phyloP scores from a whole-genome alignment of 1,284 basidiomycete genomes.

The Fistulina hepatica region DNA sequence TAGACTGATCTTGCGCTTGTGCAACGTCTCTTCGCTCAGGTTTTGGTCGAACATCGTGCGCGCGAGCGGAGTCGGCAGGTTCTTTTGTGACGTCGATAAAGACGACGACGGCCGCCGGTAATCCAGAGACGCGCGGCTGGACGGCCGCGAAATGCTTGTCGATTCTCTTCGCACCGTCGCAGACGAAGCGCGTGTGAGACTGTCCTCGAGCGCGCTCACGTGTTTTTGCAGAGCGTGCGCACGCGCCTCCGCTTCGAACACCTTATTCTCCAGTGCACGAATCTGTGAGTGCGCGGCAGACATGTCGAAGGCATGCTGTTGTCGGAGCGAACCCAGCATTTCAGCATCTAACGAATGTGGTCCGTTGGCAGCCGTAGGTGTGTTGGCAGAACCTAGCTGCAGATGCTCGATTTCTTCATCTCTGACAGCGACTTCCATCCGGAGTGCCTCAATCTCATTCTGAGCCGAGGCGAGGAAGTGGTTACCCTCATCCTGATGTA shows the following conservation, averaged over 20 bases:
- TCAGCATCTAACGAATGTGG: slow-evolving; percentile 54
- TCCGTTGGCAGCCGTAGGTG: slow-evolving; percentile 23
- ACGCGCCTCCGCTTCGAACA: slow-evolving; percentile 63
- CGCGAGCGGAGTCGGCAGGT: slow-evolving; percentile 28
- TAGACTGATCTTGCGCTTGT: slow-evolving; percentile 78
- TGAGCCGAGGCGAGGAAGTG: slow-evolving; percentile 51
- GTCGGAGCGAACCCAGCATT: slow-evolving; percentile 52
- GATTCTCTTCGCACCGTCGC: slow-evolving; percentile 26
- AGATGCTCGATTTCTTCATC: slow-evolving; percentile 56
- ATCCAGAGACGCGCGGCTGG: slow-evolving; percentile 38
- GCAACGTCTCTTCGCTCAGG: slow-evolving; percentile 64
- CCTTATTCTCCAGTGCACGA: slow-evolving; percentile 56
- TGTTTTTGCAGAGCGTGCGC: slow-evolving; percentile 67
- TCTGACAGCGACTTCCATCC: slow-evolving; percentile 42
- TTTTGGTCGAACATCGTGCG: slow-evolving; percentile 51
- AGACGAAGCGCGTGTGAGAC: slow-evolving; percentile 35
- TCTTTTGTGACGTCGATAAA: not conserved
- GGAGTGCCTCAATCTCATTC: slow-evolving; percentile 56
- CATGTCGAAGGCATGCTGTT: slow-evolving; percentile 68
- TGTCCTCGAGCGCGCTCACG: slow-evolving; percentile 48
- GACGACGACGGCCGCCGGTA: slow-evolving; percentile 34
- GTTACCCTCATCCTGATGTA: slow-evolving; percentile 40
- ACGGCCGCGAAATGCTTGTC: slow-evolving; percentile 36
- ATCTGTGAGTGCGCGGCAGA: slow-evolving; percentile 70
- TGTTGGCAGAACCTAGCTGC: slow-evolving; percentile 30